Evolutionary conservation across 2,329 filamentous ascomycete genomes (phyloP).

Genomic region (Scytalidium lignicola): DNA sequence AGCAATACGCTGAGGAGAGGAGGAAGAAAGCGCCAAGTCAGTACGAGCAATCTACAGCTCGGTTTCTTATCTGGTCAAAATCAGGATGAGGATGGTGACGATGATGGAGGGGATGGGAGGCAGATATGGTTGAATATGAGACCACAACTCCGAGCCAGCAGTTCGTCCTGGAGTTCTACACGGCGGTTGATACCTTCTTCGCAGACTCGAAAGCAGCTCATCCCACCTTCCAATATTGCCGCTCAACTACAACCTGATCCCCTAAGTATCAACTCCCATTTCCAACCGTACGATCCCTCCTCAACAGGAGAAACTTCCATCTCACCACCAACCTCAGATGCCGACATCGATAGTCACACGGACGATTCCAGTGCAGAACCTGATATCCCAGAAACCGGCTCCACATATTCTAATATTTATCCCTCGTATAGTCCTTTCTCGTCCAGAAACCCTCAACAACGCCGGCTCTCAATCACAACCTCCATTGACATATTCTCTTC

Average conservation of each 20-base stretch:
- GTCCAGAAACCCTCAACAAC: too few relatives aligned
- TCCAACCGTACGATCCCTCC: constrained; percentile 17
- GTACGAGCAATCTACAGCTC: constrained; percentile 9
- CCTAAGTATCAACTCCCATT: constrained; percentile 3
- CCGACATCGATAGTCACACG: constrained; percentile 24
- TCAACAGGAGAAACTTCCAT: constrained; percentile 23
- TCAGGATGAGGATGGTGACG: neutral
- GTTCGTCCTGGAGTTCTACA: constrained; percentile 10
- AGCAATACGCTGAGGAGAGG: constrained; percentile 7
- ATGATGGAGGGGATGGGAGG: neutral
- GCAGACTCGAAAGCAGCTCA: neutral
- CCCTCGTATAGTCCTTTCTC: neutral
- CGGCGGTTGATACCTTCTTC: neutral
- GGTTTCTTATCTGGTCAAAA: neutral
- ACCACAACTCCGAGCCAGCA: constrained; percentile 16
- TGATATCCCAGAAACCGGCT: constrained; percentile 6
- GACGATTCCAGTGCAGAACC: constrained; percentile 24
- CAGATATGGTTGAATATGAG: neutral
- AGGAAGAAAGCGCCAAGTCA: constrained; percentile 18
- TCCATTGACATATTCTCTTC: constrained; percentile 21
- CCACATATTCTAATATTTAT: too few relatives aligned
- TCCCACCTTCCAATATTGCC: neutral
- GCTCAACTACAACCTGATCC: neutral
- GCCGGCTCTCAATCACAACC: neutral
- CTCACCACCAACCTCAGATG: constrained; percentile 22